A percentile compares a stretch with the other conserved stretches of the same genome.
Evolutionary conservation across 2,329 filamentous ascomycete species (phyloP).

Genomic region (Botrytis porri): DNA sequence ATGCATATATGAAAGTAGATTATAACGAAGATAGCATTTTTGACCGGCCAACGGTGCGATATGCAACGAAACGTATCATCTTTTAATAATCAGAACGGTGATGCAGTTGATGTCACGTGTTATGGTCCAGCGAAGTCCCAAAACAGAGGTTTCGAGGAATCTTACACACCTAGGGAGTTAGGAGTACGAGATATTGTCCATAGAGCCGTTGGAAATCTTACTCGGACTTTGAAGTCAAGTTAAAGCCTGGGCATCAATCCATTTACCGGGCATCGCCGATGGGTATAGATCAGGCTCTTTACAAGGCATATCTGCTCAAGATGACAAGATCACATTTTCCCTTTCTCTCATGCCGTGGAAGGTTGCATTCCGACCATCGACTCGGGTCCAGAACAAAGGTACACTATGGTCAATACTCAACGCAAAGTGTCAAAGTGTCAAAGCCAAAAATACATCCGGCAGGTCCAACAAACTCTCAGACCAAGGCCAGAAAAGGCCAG

Average conservation of each 20-base stretch:
- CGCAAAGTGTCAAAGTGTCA: constrained; percentile 1
- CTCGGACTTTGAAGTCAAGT: background rate
- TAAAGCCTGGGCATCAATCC: background rate
- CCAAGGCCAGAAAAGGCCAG: background rate
- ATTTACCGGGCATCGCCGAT: constrained; percentile 11
- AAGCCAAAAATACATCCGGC: constrained; percentile 1
- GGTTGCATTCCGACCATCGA: constrained; percentile 3
- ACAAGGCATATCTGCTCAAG: background rate
- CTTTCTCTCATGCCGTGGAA: constrained; percentile 2
- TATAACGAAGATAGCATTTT: background rate
- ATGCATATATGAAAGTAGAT: background rate
- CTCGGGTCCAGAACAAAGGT: constrained; percentile 10
- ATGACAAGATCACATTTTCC: constrained; percentile 18
- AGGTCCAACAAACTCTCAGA: background rate
- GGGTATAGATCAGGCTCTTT: background rate
- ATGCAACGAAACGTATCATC: constrained; percentile 7
- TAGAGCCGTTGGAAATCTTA: background rate
- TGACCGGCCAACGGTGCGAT: constrained; percentile 15
- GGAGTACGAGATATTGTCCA: background rate
- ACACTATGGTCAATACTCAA: background rate
- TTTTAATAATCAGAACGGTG: background rate
- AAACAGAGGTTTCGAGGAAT: background rate
- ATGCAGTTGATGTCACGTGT: background rate
- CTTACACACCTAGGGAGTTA: background rate
- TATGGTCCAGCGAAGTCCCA: too few relatives aligned